These are phyloP conservation scores for Gentiana macrophylla DNA, from an alignment of 257 asterid genomes.

Conservation along the genomic window DNA sequence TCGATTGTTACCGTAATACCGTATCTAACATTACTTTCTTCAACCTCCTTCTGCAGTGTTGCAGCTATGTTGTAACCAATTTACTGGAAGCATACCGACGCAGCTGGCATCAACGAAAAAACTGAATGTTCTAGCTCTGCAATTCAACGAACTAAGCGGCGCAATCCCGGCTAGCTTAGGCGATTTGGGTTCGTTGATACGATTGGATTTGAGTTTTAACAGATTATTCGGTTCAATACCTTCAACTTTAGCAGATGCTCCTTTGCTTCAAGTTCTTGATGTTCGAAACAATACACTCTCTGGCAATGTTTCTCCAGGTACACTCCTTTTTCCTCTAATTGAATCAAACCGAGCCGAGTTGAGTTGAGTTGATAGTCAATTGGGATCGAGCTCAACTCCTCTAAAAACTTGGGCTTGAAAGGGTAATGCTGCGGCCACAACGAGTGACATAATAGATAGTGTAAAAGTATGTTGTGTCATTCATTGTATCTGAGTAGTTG, in stretches of 20 bases:
- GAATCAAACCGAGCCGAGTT: too few species aligned
- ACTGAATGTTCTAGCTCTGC: constrained; percentile 72
- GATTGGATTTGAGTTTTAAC: constrained; percentile 75
- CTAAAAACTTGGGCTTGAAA: too few species aligned
- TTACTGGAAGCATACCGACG: constrained; percentile 77
- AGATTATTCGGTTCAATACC: constrained; percentile 82
- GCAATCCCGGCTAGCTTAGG: constrained; percentile 97
- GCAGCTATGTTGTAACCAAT: constrained; percentile 85
- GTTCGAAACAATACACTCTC: constrained; percentile 72
- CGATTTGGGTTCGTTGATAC: constrained; percentile 42
- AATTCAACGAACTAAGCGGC: constrained; percentile 63
- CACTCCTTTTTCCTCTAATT: not conserved
- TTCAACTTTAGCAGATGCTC: constrained; percentile 69
- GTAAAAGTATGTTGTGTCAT: too few species aligned
- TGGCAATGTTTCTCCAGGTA: constrained; percentile 97
- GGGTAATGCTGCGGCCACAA: too few species aligned
- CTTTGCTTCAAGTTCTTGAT: constrained; percentile 60
- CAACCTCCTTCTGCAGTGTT: constrained; percentile 29
- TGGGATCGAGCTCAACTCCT: too few species aligned
- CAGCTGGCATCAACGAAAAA: constrained; percentile 51
- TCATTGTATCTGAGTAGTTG: too few species aligned
- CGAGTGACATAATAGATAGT: too few species aligned
- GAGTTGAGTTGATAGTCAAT: too few species aligned
- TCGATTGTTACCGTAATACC: too few species aligned
- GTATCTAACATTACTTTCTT: too few species aligned